Evolutionary conservation across 805 yeast species (phyloP).

Genomic region (Candida ipomoeae): DNA sequence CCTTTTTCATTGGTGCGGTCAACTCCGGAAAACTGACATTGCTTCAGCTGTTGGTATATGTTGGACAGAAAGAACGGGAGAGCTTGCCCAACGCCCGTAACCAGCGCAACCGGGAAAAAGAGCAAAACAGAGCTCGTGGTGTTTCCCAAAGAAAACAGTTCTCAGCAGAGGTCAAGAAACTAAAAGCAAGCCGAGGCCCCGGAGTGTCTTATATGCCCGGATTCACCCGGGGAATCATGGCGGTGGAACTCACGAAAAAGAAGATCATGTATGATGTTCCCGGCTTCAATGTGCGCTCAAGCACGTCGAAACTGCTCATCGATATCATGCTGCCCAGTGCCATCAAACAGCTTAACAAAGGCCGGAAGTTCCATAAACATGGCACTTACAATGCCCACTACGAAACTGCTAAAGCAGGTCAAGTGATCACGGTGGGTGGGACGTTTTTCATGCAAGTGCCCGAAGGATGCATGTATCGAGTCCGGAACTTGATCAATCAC

Average conservation of each 20-base stretch:
- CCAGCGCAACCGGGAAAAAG: slow-evolving; percentile 9
- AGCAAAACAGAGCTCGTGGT: not conserved
- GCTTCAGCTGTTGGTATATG: slow-evolving; percentile 42
- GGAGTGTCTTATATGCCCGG: slow-evolving; percentile 60
- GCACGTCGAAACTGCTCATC: slow-evolving; percentile 23
- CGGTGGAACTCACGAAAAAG: slow-evolving; percentile 25
- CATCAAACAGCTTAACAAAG: slow-evolving; percentile 28
- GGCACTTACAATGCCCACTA: slow-evolving; percentile 32
- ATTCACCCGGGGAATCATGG: slow-evolving; percentile 55
- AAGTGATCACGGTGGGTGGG: slow-evolving; percentile 57
- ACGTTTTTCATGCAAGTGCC: slow-evolving; percentile 58
- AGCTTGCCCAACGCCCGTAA: slow-evolving; percentile 13
- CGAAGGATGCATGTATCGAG: slow-evolving; percentile 41
- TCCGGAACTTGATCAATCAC: slow-evolving; percentile 43
- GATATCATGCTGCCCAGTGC: slow-evolving; percentile 21
- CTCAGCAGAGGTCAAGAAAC: slow-evolving; percentile 7
- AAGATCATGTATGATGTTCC: slow-evolving; percentile 44
- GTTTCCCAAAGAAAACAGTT: not conserved
- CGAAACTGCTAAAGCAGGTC: slow-evolving; percentile 39
- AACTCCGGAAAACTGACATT: slow-evolving; percentile 70
- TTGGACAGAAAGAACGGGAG: slow-evolving; percentile 8
- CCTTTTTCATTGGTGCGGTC: slow-evolving; percentile 60
- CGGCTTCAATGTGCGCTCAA: slow-evolving; percentile 31
- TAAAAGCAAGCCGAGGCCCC: slow-evolving; percentile 37
- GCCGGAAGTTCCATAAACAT: slow-evolving; percentile 22